Percentiles rank a stretch among this genome's conserved stretches.
phyloP scores from a whole-genome alignment of 164 flowering plant species.

The Chloranthus sessilifolius region DNA sequence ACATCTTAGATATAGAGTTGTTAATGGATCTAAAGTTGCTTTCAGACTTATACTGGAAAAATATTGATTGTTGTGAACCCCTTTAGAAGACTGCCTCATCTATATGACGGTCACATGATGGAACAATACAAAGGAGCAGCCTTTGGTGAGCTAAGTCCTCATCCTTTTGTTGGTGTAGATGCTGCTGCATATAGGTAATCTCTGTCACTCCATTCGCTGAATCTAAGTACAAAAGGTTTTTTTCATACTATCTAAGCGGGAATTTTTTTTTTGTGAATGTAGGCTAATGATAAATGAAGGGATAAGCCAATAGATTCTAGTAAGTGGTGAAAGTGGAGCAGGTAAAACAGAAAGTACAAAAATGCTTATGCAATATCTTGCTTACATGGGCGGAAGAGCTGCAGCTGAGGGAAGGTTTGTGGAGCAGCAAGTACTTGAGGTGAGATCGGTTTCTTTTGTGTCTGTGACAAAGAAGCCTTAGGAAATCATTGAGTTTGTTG shows the following conservation, averaged over 20 bases:
- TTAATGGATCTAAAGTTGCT: conserved; percentile 9
- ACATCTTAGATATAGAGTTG: not conserved
- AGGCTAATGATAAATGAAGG: conserved; percentile 85
- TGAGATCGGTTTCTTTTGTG: conserved; percentile 12
- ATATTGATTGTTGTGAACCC: conserved; percentile 98
- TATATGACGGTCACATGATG: conserved; percentile 94
- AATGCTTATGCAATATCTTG: conserved; percentile 93
- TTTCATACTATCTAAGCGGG: not conserved
- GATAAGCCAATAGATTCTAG: conserved; percentile 87
- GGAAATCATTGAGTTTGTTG: too few relatives aligned
- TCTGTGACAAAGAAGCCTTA: too few relatives aligned
- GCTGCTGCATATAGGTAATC: conserved; percentile 89
- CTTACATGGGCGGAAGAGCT: conserved; percentile 87
- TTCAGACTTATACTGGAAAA: conserved; percentile 95
- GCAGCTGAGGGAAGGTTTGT: conserved; percentile 59
- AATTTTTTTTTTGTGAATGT: conserved; percentile 10
- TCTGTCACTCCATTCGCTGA: not conserved
- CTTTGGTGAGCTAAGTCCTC: conserved; percentile 97
- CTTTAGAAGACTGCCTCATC: conserved; percentile 83
- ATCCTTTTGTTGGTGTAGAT: conserved; percentile 99
- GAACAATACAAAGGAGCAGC: conserved; percentile 90
- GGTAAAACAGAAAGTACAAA: conserved; percentile 99
- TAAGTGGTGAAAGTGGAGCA: conserved; percentile 99
- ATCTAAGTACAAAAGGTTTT: not conserved
- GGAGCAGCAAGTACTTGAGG: conserved; percentile 91